phyloP scores from a whole-genome alignment of 208 protist species.

The Leishmania aethiopica region DNA sequence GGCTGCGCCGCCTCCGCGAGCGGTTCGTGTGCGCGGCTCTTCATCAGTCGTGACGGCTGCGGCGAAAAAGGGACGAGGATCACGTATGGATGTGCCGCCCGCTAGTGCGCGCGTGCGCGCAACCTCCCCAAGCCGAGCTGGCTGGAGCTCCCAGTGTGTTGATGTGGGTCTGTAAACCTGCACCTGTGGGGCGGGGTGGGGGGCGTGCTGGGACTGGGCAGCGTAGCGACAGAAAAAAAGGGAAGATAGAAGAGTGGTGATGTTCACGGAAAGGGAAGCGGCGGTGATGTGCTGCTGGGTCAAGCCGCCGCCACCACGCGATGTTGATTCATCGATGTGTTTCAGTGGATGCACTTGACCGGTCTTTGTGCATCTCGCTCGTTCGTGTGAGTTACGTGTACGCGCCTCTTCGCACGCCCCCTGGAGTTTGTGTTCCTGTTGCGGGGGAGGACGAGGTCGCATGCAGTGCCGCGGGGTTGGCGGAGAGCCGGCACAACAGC shows the following conservation, averaged over 20 bases:
- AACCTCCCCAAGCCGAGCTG: neutral
- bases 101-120: neutral
- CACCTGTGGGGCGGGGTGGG: neutral
- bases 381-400: neutral
- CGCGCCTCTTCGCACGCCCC: neutral
- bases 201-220: no score
- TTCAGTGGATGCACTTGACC: neutral
- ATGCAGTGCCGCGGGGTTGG: neutral
- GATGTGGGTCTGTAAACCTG: neutral
- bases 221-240: neutral
- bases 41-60: neutral
- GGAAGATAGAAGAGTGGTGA: neutral
- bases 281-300: neutral
- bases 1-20: neutral
- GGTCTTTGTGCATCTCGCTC: neutral
- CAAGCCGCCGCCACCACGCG: neutral
- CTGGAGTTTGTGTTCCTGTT: neutral
- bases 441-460: neutral
- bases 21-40: neutral
- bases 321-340: neutral
- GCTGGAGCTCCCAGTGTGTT: neutral
- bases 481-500: neutral
- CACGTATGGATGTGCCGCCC: neutral
- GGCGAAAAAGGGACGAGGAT: neutral
- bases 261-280: neutral